Evolutionary conservation across 2,329 filamentous ascomycete genomes (phyloP).

Genomic region (Scytalidium lignicola): DNA sequence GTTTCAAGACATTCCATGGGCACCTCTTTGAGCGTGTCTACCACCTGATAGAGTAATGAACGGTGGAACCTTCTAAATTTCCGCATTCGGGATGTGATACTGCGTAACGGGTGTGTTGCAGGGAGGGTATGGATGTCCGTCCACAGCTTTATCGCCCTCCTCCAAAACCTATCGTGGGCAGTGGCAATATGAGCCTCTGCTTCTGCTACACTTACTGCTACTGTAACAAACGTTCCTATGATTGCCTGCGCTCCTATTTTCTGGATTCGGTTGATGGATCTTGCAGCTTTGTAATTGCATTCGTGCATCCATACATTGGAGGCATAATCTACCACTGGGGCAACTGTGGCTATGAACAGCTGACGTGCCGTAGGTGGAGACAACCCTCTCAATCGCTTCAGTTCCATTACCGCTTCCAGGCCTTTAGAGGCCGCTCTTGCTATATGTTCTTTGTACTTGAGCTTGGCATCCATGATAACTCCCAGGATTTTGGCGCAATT

Average conservation of each 20-base stretch:
- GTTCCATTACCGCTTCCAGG: slow-evolving; percentile 12
- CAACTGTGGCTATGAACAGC: slow-evolving; percentile 21
- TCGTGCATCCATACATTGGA: slow-evolving; percentile 22
- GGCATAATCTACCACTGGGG: slow-evolving; percentile 23
- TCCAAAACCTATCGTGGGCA: slow-evolving; percentile 15
- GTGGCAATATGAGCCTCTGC: slow-evolving; percentile 20
- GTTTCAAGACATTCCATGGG: no score
- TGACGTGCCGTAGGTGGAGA: slow-evolving; percentile 11
- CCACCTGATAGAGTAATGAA: no score
- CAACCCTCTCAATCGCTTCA: slow-evolving; percentile 5
- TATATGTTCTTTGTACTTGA: slow-evolving; percentile 24
- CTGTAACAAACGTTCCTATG: slow-evolving; percentile 20
- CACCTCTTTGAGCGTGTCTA: no score
- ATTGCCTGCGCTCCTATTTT: slow-evolving; percentile 22
- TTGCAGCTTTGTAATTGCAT: not conserved
- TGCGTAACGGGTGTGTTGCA: slow-evolving; percentile 12
- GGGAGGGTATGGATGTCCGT: slow-evolving; percentile 16
- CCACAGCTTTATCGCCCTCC: slow-evolving; percentile 6
- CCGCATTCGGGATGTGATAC: no score
- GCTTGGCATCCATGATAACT: slow-evolving; percentile 23
- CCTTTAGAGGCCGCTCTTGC: slow-evolving; percentile 21
- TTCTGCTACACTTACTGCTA: slow-evolving; percentile 20
- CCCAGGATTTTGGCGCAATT: slow-evolving; percentile 3
- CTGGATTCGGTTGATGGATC: slow-evolving; percentile 17
- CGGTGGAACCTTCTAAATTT: no score